These are phyloP conservation scores for Saccharomycopsis crataegensis DNA, from an alignment of 1,139 yeast genomes.

Conservation along the genomic window DNA sequence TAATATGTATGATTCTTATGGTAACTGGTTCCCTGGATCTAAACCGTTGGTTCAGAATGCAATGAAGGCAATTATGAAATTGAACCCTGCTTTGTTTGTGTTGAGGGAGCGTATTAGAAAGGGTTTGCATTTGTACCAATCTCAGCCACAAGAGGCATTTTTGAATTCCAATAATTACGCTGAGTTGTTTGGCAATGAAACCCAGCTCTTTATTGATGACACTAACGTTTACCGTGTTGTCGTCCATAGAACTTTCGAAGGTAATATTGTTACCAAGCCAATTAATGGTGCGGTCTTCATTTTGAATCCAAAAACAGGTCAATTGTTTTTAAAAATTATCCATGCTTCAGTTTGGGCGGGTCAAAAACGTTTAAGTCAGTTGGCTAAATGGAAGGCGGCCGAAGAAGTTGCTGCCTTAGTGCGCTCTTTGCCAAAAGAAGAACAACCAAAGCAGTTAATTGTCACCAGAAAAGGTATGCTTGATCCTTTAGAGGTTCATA, in stretches of 20 bases:
- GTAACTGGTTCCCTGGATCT: conserved; percentile 95
- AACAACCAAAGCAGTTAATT: conserved; percentile 89
- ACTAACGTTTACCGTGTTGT: conserved; percentile 92
- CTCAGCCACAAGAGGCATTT: conserved; percentile 90
- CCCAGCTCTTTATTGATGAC: conserved; percentile 83
- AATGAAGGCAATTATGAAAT: conserved; percentile 89
- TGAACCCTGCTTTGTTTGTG: conserved; percentile 89
- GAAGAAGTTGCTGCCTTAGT: conserved; percentile 93
- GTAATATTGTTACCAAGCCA: conserved; percentile 87
- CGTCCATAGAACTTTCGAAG: conserved; percentile 87
- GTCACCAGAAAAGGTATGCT: conserved; percentile 86
- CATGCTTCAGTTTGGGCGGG: conserved; percentile 98
- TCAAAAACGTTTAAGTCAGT: conserved; percentile 85
- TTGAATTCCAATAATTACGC: conserved; percentile 85
- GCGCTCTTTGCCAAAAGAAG: conserved; percentile 84
- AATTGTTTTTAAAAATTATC: conserved; percentile 76
- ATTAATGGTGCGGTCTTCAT: conserved; percentile 90
- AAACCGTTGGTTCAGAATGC: conserved; percentile 88
- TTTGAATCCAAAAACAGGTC: conserved; percentile 85
- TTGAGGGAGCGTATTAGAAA: conserved; percentile 89
- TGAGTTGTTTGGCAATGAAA: conserved; percentile 78
- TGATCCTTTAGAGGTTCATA: conserved; percentile 94
- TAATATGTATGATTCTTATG: conserved; percentile 93
- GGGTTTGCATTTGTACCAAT: conserved; percentile 86
- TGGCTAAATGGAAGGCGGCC: conserved; percentile 97